phyloP scores from a whole-genome alignment of 1,284 basidiomycete species.

The Ganoderma boninense region DNA sequence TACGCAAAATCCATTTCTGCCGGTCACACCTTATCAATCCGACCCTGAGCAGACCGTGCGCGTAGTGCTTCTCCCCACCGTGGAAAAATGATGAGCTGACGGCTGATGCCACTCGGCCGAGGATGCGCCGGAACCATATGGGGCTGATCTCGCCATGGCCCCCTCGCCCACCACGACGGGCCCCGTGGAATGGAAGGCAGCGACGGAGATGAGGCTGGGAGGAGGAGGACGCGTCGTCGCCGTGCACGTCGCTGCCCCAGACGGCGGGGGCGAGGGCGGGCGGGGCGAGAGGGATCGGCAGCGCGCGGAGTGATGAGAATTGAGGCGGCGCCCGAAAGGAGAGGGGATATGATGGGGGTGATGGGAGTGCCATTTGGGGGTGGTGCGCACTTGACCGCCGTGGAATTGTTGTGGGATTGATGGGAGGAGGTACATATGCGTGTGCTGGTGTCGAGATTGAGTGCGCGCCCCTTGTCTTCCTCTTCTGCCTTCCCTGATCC shows the following conservation, averaged over 20 bases:
- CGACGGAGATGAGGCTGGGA: constrained; percentile 2
- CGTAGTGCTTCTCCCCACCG: constrained; percentile 2
- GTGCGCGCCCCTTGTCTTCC: constrained; percentile 29
- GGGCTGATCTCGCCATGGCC: constrained; percentile 1
- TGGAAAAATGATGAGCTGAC: constrained; percentile 20
- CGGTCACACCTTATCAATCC: constrained; percentile 36
- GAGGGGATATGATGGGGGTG: constrained; percentile 21
- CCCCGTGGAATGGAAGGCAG: neutral
- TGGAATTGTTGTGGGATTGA: constrained; percentile 30
- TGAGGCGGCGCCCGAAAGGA: constrained; percentile 22
- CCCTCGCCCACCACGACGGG: neutral
- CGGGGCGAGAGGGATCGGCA: constrained; percentile 2
- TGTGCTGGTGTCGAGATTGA: constrained; percentile 28
- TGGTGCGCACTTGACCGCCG: constrained; percentile 13
- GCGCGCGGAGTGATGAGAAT: constrained; percentile 28
- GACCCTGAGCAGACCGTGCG: constrained; percentile 31
- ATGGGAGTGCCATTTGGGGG: constrained; percentile 26
- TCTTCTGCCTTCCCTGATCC: constrained; percentile 27
- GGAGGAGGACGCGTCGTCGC: neutral
- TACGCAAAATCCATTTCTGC: constrained; percentile 29
- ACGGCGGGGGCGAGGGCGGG: constrained; percentile 10
- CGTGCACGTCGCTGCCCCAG: neutral
- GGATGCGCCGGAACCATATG: constrained; percentile 15
- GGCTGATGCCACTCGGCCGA: constrained; percentile 27
- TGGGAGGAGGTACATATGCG: constrained; percentile 27